Evolutionary conservation across 2,329 filamentous ascomycete genomes (phyloP), one percentile per base, ranked within the genome.

Genomic region (Hansfordia pulvinata): DNA sequence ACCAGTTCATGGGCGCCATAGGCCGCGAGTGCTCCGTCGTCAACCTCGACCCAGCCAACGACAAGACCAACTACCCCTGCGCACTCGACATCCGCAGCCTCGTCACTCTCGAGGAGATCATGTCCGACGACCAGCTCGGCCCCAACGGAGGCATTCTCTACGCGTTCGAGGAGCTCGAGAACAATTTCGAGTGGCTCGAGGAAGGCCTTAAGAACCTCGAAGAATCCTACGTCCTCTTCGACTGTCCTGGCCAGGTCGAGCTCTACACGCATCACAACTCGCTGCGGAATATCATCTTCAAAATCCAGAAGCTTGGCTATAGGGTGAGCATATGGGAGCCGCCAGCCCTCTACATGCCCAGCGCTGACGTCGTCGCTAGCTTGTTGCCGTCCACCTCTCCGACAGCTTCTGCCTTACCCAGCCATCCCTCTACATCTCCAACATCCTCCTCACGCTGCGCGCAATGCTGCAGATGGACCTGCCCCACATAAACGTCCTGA

Each of bases 401-500:
- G 90, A 98, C 51, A 93, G 83, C 5, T 90, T 93, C 49, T 88
- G 84, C 49, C 67, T 96, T 16, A 93, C 86, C 1, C 75, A 92
- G 33, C 90, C 90, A 1, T 94, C 86, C 3, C 70, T 96, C 33
- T 98, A 94, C 54, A 79, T 98, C 32, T 93, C 88, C 39, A 90
- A 92, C 41, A 67, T 98, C 30, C 76, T 98, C 30, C 75, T 98
- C 14, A 88, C 85, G 29, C 72, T 98, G 36, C 79, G 90, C 38
- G 86, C 84, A 41, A 98, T 98, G 88, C 74, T 98, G 28, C 90
- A 96, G 56, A 88, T 98, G 69, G 90, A 96, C 46, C 79, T 96
- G 34, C 85, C 90, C 1, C 84, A 94, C 47, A 64, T 98, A 39
- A 98, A 98, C 46, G 82, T 98, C 35, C 69, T 98, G 15, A 94